These are phyloP conservation scores for Aspergillus aculeatinus DNA, from an alignment of 2,329 filamentous ascomycete genomes.

Conservation along the genomic window DNA sequence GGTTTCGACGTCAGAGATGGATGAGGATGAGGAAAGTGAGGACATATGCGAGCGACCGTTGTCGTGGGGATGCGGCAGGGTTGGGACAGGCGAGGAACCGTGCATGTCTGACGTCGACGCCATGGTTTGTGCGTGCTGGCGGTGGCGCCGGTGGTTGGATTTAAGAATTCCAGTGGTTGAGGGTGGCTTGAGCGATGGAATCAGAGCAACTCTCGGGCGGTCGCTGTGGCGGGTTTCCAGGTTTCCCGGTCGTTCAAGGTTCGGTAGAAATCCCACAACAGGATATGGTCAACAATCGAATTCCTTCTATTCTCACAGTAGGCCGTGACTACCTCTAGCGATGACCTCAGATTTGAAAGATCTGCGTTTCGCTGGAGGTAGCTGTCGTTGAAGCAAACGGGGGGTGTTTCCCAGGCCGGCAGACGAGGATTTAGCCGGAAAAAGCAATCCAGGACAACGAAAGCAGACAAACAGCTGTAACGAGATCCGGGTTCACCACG, in stretches of 20 bases:
- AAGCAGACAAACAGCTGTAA: conserved; percentile 10
- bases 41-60: conserved; percentile 41
- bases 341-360: conserved; percentile 36
- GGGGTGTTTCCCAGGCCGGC: conserved; percentile 16
- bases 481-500: not conserved
- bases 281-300: conserved; percentile 2
- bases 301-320: conserved; percentile 10
- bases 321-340: conserved; percentile 37
- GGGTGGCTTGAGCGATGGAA: conserved; percentile 12
- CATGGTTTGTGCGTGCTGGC: conserved; percentile 25
- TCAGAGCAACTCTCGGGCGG: conserved; percentile 11
- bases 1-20: conserved; percentile 48
- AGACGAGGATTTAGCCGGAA: conserved; percentile 8
- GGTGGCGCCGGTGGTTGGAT: conserved; percentile 17
- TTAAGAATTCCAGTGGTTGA: conserved; percentile 15
- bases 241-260: not conserved
- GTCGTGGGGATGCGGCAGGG: conserved; percentile 42
- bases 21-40: conserved; percentile 48
- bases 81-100: conserved; percentile 39
- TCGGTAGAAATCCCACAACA: too few relatives aligned
- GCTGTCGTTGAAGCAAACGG: conserved; percentile 30
- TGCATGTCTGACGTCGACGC: conserved; percentile 38
- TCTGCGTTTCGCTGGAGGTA: conserved; percentile 41
- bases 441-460: conserved; percentile 13
- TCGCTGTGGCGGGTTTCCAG: conserved; percentile 13